Base-by-base conservation (phyloP, 1,284 basidiomycete genomes). In the Meira miltonrushii region DNA sequence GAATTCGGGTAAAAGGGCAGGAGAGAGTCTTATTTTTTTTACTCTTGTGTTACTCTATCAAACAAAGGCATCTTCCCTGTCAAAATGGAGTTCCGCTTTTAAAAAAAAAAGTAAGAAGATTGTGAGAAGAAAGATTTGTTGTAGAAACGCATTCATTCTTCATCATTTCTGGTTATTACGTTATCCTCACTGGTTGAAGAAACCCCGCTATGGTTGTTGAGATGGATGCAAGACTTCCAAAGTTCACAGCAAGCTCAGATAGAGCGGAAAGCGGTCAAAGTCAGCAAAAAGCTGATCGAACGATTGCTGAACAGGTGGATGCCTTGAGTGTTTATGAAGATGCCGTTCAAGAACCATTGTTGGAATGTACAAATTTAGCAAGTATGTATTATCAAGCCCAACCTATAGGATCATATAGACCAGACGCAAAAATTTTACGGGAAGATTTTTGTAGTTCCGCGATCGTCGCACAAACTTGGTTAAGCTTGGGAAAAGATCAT, bases 381-480 rank as follows among this genome's bases (percentile, higher is more conserved):
- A 60, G 54, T 23, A 58, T 71, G 21, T 73, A 73, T 57, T 68
- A 59, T 47, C 52, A 60, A 19, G 65, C 67, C 1, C 69, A 72
- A 52, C 54, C 50, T 11, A 46, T 55, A 10, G 50, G 55, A 21
- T 61, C 62, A 3, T 62, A 64, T 40, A 59, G 69, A 17, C 39
- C 50, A n/a, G 66, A 73, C 17, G 71, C 71, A 2, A 11, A 54
- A 0, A 49, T 73, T 1, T 61, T 73, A 12, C 44, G 71, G 12
- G 71, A 73, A 58, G 71, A 73, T 55, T 73, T 73, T 37, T 70
- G 67, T 62, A 65, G 61, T 39, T 64, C 66, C 0, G 69, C 66
- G 1, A 57, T 70, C 43, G 61, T 73, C n/a, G 71, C 71, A 2
- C 48, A 56, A 15, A 63, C 65, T 13, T 73, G 71, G 71, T 59